Conservation (phyloP, 768 basidiomycete species). For the Pleurotus giganteus region DNA sequence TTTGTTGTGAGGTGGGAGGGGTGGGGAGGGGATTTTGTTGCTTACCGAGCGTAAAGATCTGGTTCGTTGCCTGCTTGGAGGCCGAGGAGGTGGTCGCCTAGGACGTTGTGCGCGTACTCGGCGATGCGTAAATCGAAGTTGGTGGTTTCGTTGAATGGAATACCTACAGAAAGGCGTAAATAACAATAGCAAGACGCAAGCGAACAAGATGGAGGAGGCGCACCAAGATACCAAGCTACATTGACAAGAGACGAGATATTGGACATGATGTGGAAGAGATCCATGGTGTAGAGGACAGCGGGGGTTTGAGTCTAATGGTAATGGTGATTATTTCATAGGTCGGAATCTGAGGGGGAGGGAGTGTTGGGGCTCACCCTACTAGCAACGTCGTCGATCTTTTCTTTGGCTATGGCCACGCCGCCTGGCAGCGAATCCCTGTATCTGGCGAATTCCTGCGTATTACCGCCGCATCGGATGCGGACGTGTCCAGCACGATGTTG, state of each 20-base stretch:
- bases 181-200: background rate
- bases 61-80: slow-evolving; percentile 62
- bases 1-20: slow-evolving; percentile 9
- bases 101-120: slow-evolving; percentile 44
- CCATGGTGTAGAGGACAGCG: slow-evolving; percentile 48
- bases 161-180: slow-evolving; percentile 8
- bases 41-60: slow-evolving; percentile 45
- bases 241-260: slow-evolving; percentile 45
- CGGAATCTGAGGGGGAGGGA: too few relatives aligned
- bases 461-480: slow-evolving; percentile 54
- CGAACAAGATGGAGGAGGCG: background rate
- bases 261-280: slow-evolving; percentile 52
- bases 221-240: slow-evolving; percentile 53
- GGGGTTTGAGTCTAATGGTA: slow-evolving; percentile 53
- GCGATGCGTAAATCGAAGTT: slow-evolving; percentile 43
- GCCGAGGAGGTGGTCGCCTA: slow-evolving; percentile 51
- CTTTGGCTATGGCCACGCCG: slow-evolving; percentile 40
- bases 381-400: slow-evolving; percentile 16
- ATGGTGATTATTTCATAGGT: background rate
- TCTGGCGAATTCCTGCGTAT: slow-evolving; percentile 51
- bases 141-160: slow-evolving; percentile 54
- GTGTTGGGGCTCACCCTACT: slow-evolving; percentile 32
- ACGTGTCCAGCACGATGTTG: slow-evolving; percentile 47
- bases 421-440: slow-evolving; percentile 31
- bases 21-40: background rate